Evolutionary conservation across 768 basidiomycete genomes (phyloP).

Genomic region (Naganishia vishniacii): DNA sequence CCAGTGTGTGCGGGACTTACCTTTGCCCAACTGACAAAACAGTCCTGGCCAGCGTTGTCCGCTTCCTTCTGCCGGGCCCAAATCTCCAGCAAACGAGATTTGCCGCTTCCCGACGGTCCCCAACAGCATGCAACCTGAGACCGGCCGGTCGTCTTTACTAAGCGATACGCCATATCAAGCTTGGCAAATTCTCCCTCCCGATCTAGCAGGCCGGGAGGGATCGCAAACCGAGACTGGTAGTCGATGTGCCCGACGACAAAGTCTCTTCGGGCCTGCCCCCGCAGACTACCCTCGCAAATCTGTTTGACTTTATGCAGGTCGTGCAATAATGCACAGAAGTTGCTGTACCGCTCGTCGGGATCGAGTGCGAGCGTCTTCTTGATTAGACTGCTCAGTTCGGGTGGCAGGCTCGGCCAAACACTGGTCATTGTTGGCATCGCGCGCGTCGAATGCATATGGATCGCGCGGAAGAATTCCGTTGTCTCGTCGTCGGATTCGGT

Average conservation of each 20-base stretch:
- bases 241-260: constrained; percentile 25
- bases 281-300: constrained; percentile 27
- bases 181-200: constrained; percentile 7
- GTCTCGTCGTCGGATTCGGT: constrained; percentile 21
- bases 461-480: constrained; percentile 33
- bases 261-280: not conserved
- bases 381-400: constrained; percentile 35
- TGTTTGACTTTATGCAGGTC: constrained; percentile 35
- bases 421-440: constrained; percentile 22
- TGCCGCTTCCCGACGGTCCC: constrained; percentile 24
- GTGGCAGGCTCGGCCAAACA: constrained; percentile 25
- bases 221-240: constrained; percentile 2
- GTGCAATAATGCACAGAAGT: constrained; percentile 32
- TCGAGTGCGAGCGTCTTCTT: constrained; percentile 37
- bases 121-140: constrained; percentile 20
- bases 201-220: constrained; percentile 17
- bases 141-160: constrained; percentile 5
- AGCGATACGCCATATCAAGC: constrained; percentile 19
- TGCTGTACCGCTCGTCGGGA: constrained; percentile 36
- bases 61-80: constrained; percentile 24
- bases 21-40: constrained; percentile 26
- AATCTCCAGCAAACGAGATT: constrained; percentile 16
- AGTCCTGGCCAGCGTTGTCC: constrained; percentile 20
- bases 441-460: constrained; percentile 34
- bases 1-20: not conserved